These are phyloP conservation scores for Hypoxylon sp. DNA, from an alignment of 2,329 filamentous ascomycete genomes.

Conservation along the genomic window DNA sequence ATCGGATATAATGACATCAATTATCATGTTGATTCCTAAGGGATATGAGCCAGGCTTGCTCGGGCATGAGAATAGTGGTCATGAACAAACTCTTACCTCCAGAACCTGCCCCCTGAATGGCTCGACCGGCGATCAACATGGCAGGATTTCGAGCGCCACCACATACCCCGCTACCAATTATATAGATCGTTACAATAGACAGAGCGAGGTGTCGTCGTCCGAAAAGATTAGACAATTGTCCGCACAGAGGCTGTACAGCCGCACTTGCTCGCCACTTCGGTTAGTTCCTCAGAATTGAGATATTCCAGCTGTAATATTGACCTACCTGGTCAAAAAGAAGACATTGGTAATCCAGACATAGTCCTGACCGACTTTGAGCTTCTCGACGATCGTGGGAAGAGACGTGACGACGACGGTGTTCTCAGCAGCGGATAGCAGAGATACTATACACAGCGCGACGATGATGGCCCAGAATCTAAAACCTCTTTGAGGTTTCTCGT, in stretches of 20 bases:
- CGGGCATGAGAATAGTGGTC: not conserved
- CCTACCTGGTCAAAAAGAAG: slow-evolving; percentile 51
- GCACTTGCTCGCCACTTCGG: slow-evolving; percentile 46
- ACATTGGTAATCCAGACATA: slow-evolving; percentile 53
- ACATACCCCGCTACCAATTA: slow-evolving; percentile 62
- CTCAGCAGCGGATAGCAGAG: slow-evolving; percentile 49
- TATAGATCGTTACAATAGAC: slow-evolving; percentile 59
- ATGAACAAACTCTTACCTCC: slow-evolving; percentile 27
- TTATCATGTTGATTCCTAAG: slow-evolving; percentile 55
- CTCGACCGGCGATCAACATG: slow-evolving; percentile 60
- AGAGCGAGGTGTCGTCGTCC: slow-evolving; percentile 60
- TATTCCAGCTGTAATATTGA: not conserved
- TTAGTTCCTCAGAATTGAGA: slow-evolving; percentile 6
- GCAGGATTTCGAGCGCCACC: slow-evolving; percentile 58
- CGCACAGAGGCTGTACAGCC: slow-evolving; percentile 62
- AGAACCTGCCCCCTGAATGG: slow-evolving; percentile 61
- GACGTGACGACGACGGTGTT: slow-evolving; percentile 51
- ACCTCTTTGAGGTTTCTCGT: slow-evolving; percentile 12
- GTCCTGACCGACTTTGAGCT: slow-evolving; percentile 45
- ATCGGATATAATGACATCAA: slow-evolving; percentile 65
- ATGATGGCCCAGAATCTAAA: slow-evolving; percentile 47
- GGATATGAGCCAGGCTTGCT: not conserved
- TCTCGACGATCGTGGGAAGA: slow-evolving; percentile 48
- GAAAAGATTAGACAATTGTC: slow-evolving; percentile 63
- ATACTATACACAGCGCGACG: slow-evolving; percentile 40